Evolutionary conservation across 805 yeast genomes (phyloP), one percentile per base, ranked within the genome.

Genomic region (Saccharomycopsis malanga): DNA sequence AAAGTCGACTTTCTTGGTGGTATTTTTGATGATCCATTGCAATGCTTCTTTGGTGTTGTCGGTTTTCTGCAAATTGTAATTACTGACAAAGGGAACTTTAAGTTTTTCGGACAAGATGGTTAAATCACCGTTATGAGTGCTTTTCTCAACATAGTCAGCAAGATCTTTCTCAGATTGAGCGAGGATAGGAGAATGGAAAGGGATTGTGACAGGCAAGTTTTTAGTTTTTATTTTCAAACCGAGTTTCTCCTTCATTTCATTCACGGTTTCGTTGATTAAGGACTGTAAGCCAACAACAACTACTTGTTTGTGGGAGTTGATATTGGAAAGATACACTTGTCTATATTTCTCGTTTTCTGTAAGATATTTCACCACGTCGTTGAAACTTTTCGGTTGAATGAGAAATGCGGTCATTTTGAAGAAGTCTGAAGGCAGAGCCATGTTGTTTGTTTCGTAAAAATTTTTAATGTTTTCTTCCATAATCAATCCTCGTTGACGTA

Each of bases 281-380:
- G 22, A 10, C 2, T 23, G 21, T 15, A 44, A 25, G 7, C 52
- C 54, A 2, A 44, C 52, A 18, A 51, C 27, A 14, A 30, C 45
- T n/a, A 51, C 36, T 34, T 51, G 54, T 23, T 38, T 47, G 12
- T 38, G 39, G 2, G 54, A 51, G 27, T 51, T 51, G 23, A 45
- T 44, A 34, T 51, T 51, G 22, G 49, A 32, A 2, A 51, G 27
- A 12, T 27, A 40, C 15, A 51, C 45, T 14, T 29, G 18, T 3
- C 22, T 17, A 5, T 14, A 3, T 17, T 29, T 32, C 12, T 24
- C 29, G 12, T 42, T 20, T n/a, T 39, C 30, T 25, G 23, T 24
- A 21, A 46, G 17, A 24, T n/a, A 22, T 2, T 43, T 22, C n/a
- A 46, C 34, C 23, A 34, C 30, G 14, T 24, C 34, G 9, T 29